phyloP scores from a whole-genome alignment of 306 rosid genomes.

The Glycine latifolia region DNA sequence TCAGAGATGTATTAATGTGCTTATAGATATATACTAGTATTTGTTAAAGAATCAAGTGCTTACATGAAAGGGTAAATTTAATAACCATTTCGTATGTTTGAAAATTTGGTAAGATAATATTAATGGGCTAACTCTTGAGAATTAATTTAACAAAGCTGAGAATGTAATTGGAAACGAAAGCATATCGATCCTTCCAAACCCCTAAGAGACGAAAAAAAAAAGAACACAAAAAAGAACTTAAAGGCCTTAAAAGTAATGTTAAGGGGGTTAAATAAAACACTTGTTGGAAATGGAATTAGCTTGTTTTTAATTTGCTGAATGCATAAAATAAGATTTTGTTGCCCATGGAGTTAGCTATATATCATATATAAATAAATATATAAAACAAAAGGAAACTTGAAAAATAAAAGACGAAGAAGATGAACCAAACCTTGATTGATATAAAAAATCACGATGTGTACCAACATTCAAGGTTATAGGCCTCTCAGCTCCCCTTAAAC shows the following conservation, averaged over 20 bases:
- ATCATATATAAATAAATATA: background rate
- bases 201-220: constrained; percentile 20
- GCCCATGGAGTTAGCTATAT: background rate
- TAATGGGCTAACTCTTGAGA: constrained; percentile 14
- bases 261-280: too few relatives aligned
- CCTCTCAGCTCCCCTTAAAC: constrained; percentile 14
- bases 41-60: background rate
- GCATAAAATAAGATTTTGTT: constrained; percentile 26
- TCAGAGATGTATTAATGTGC: too few relatives aligned
- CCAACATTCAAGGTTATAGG: background rate
- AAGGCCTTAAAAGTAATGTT: too few relatives aligned
- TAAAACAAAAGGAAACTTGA: background rate
- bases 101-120: background rate
- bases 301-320: constrained; percentile 4
- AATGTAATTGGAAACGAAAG: background rate
- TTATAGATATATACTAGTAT: background rate
- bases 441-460: constrained; percentile 2
- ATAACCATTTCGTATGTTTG: constrained; percentile 1
- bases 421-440: constrained; percentile 39
- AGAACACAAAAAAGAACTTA: too few relatives aligned
- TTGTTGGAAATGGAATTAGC: background rate
- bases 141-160: constrained; percentile 28
- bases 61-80: background rate
- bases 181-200: constrained; percentile 12
- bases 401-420: background rate